Evolutionary conservation across 129 eudicot genomes (phyloP).

Genomic region (Tagetes erecta): DNA sequence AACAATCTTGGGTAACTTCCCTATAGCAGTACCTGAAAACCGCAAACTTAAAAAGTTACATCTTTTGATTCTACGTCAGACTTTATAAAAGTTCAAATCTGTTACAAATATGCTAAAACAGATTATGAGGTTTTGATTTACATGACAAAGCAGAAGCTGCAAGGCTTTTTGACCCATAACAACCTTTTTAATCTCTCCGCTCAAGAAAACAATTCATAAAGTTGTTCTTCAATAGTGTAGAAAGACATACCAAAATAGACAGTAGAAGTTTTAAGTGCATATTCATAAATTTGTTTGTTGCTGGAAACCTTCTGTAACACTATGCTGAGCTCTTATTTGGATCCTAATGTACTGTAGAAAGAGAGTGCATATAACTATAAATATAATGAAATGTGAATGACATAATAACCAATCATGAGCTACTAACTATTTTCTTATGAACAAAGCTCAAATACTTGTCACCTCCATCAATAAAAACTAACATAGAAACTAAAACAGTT

Average conservation of each 20-base stretch:
- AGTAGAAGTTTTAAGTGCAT: conserved; percentile 73
- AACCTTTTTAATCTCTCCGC: too few species aligned
- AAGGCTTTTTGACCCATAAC: conserved; percentile 58
- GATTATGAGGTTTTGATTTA: conserved; percentile 34
- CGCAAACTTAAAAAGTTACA: conserved; percentile 6
- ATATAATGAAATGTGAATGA: too few species aligned
- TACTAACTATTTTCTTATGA: too few species aligned
- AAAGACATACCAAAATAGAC: conserved; percentile 93
- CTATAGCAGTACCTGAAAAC: conserved; percentile 85
- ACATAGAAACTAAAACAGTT: too few species aligned
- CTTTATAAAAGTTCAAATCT: not conserved
- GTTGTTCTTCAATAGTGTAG: conserved; percentile 97
- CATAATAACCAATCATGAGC: too few species aligned
- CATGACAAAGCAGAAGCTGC: conserved; percentile 94
- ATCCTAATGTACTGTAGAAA: too few species aligned
- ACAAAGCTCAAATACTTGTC: too few species aligned
- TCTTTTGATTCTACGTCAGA: not conserved
- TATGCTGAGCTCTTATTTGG: too few species aligned
- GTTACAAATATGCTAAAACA: not conserved
- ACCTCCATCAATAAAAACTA: too few species aligned
- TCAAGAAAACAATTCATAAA: conserved; percentile 66
- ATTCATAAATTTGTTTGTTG: not conserved
- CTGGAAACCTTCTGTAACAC: too few species aligned
- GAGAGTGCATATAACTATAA: conserved; percentile 34
- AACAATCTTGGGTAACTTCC: conserved; percentile 93